These are phyloP conservation scores for Draba incana DNA, from an alignment of 345 rosid species.

Conservation along the genomic window DNA sequence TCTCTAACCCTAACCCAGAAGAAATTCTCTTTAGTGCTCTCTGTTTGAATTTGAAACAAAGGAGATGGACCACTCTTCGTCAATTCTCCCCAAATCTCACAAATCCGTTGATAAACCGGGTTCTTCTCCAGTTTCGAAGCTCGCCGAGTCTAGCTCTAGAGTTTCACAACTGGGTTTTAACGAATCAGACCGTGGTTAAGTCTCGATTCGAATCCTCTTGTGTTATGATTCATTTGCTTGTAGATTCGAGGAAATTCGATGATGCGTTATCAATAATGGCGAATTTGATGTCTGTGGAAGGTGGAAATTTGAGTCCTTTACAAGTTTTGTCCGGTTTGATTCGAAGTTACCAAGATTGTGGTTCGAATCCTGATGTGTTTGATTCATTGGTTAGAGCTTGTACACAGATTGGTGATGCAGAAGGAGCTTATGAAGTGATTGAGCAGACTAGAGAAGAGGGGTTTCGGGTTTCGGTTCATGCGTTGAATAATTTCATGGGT, in stretches of 20 bases:
- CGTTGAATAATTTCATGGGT: slow-evolving; percentile 69
- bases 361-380: slow-evolving; percentile 55
- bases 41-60: slow-evolving; percentile 61
- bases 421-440: slow-evolving; percentile 60
- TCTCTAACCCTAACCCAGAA: slow-evolving; percentile 48
- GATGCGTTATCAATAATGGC: slow-evolving; percentile 52
- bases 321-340: slow-evolving; percentile 55
- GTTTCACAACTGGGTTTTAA: slow-evolving; percentile 57
- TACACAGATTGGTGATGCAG: slow-evolving; percentile 47
- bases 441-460: slow-evolving; percentile 47
- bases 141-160: slow-evolving; percentile 63
- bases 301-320: slow-evolving; percentile 45
- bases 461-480: slow-evolving; percentile 54
- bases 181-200: slow-evolving; percentile 18
- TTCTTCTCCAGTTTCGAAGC: slow-evolving; percentile 53
- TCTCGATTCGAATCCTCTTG: slow-evolving; percentile 50
- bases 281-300: slow-evolving; percentile 48
- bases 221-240: slow-evolving; percentile 57
- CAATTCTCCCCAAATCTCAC: slow-evolving; percentile 49
- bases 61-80: slow-evolving; percentile 64
- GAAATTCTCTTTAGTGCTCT: slow-evolving; percentile 57
- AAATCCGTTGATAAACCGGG: slow-evolving; percentile 48
- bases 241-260: slow-evolving; percentile 51
- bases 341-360: slow-evolving; percentile 43
- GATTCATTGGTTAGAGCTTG: slow-evolving; percentile 73